Conservation (phyloP, 768 basidiomycete genomes). For the Boletus rubroflammeus region DNA sequence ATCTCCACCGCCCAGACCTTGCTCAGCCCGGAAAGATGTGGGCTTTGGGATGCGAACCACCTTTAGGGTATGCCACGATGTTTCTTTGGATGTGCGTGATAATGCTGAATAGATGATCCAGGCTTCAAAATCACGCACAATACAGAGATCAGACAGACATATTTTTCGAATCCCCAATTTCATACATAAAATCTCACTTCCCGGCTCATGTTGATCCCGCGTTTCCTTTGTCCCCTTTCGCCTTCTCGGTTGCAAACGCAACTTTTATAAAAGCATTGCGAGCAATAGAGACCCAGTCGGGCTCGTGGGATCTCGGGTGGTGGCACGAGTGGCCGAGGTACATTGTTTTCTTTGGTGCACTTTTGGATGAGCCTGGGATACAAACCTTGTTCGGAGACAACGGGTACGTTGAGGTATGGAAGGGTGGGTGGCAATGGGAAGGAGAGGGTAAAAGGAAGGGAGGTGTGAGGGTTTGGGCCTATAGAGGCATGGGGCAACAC, state of each 20-base stretch:
- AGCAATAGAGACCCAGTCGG: slow-evolving; percentile 27
- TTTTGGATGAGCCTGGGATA: slow-evolving; percentile 56
- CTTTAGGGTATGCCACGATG: slow-evolving; percentile 58
- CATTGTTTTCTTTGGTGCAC: slow-evolving; percentile 78
- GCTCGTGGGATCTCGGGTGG: slow-evolving; percentile 42
- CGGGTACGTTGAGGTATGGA: slow-evolving; percentile 67
- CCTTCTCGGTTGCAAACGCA: slow-evolving; percentile 48
- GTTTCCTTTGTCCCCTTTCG: slow-evolving; percentile 63
- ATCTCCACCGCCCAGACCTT: slow-evolving; percentile 71
- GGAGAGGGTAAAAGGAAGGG: slow-evolving; percentile 56
- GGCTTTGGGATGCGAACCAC: slow-evolving; percentile 93
- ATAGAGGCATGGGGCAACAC: neutral
- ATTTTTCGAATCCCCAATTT: slow-evolving; percentile 70
- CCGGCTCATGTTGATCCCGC: slow-evolving; percentile 54
- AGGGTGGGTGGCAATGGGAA: slow-evolving; percentile 74
- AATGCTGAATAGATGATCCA: slow-evolving; percentile 21
- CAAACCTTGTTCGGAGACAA: slow-evolving; percentile 41
- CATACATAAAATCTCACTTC: slow-evolving; percentile 66
- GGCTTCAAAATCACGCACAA: slow-evolving; percentile 42
- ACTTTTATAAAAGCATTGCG: slow-evolving; percentile 22
- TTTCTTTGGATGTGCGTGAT: neutral
- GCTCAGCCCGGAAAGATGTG: slow-evolving; percentile 57
- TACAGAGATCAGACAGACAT: slow-evolving; percentile 81
- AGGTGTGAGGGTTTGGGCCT: slow-evolving; percentile 66
- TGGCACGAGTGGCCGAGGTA: slow-evolving; percentile 77